A percentile compares a stretch with the other conserved stretches of the same genome.
Evolutionary conservation across 441 rosid genomes (phyloP).

Genomic region (Pelargonium myrrhifolium): DNA sequence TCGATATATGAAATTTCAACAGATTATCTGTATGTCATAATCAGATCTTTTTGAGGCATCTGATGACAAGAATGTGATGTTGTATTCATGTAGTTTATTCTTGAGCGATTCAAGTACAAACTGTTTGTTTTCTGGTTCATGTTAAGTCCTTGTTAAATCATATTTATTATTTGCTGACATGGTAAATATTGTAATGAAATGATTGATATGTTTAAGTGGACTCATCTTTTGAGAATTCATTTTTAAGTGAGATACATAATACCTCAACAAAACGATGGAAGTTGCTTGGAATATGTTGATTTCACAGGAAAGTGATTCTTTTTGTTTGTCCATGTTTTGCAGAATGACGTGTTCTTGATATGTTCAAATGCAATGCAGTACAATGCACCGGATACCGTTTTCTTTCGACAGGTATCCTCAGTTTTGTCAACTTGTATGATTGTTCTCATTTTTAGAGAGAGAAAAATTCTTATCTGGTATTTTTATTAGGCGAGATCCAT

Average conservation of each 20-base stretch:
- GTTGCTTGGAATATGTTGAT: slow-evolving; percentile 1
- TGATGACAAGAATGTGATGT: not conserved
- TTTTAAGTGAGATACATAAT: not conserved
- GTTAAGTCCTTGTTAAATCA: not conserved
- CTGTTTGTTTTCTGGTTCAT: not conserved
- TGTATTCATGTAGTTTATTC: not conserved
- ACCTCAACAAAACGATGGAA: not conserved
- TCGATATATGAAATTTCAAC: not conserved
- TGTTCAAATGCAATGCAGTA: slow-evolving; percentile 87
- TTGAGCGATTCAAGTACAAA: not conserved
- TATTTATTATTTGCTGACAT: not conserved
- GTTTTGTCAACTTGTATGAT: slow-evolving; percentile 10
- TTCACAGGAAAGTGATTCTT: slow-evolving; percentile 13
- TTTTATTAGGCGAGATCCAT: slow-evolving; percentile 56
- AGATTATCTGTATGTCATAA: not conserved
- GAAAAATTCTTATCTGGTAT: slow-evolving; percentile 8
- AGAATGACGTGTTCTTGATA: slow-evolving; percentile 67
- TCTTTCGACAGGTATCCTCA: slow-evolving; percentile 63
- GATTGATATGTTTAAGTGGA: not conserved
- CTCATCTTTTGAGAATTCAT: not conserved
- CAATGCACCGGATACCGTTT: slow-evolving; percentile 75
- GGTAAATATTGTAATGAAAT: not conserved
- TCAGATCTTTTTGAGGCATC: not conserved
- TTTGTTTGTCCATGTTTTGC: slow-evolving; percentile 24
- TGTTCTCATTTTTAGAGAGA: slow-evolving; percentile 1